Evolutionary conservation across 306 rosid genomes (phyloP).

Genomic region (Crataegus laevigata): DNA sequence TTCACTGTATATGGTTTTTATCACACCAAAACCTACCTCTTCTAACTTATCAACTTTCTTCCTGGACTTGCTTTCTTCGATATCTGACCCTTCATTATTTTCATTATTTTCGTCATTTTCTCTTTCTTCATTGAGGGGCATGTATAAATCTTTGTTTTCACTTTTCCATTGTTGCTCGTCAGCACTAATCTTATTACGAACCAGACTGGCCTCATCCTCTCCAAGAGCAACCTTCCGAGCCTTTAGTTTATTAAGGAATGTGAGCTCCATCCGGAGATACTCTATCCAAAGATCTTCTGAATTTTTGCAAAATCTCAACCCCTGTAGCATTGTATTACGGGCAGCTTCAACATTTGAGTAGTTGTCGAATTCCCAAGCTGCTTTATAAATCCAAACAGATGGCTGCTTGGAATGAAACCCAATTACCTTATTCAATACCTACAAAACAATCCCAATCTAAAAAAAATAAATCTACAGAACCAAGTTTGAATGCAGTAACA

Average conservation of each 20-base stretch:
- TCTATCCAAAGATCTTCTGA: slow-evolving; percentile 94
- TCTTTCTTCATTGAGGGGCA: slow-evolving; percentile 45
- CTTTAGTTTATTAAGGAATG: slow-evolving; percentile 71
- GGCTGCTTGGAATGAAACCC: slow-evolving; percentile 90
- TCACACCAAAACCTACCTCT: slow-evolving; percentile 46
- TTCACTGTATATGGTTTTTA: slow-evolving; percentile 50
- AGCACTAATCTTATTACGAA: slow-evolving; percentile 28
- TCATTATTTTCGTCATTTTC: slow-evolving; percentile 12
- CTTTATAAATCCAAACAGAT: slow-evolving; percentile 89
- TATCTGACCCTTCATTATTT: slow-evolving; percentile 20
- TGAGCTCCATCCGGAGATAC: slow-evolving; percentile 93
- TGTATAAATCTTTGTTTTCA: slow-evolving; percentile 65
- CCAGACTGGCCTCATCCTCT: slow-evolving; percentile 64
- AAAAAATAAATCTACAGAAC: background rate
- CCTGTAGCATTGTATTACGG: slow-evolving; percentile 83
- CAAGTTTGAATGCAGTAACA: background rate
- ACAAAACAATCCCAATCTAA: background rate
- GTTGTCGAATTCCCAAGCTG: slow-evolving; percentile 96
- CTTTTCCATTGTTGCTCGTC: slow-evolving; percentile 75
- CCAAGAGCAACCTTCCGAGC: slow-evolving; percentile 94
- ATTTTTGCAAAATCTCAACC: slow-evolving; percentile 66
- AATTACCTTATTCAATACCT: slow-evolving; percentile 70
- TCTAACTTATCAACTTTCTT: slow-evolving; percentile 41
- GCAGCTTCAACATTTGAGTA: slow-evolving; percentile 72
- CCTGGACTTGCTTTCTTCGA: slow-evolving; percentile 28